Base-by-base conservation (phyloP, 768 basidiomycete species). In the Hortiboletus flavorubellus region DNA sequence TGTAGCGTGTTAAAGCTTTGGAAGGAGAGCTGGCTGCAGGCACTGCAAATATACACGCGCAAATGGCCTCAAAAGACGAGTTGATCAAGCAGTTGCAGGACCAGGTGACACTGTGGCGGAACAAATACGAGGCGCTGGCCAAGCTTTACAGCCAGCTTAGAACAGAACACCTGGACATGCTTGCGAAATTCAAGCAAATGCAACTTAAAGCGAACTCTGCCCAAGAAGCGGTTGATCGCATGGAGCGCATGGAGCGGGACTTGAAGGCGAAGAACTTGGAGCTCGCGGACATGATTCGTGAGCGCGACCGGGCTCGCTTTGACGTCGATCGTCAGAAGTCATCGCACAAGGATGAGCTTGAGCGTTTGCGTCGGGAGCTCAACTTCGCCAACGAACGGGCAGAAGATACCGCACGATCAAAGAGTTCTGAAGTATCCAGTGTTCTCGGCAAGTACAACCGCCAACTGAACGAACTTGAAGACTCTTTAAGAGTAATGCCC, bases 171-270 rank as follows among this genome's bases (percentile, higher is more conserved):
- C 79, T 99, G 42, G 97, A 99, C 58, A 91, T 98, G 85, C 83
- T 99, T 50, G 83, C 89, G 59, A 98, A 96, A 74, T 95, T 91
- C 80, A 99, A 98, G 77, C 88, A 91, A 61, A 83, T 98, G 82
- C 95, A 98, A 69, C 81, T 98, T 58, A 98, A 97, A 71, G 97
- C 97, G 16, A 97, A 95, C 68, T 97, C 95, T 35, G 95, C 97
- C 0, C 96, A 98, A 70, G 97, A 98, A 72, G 91, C 95, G 30
- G 89, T 98, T 43, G 96, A 99, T 71, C 87, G 87, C 61, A 98
- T 99, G 94, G 97, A 98, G 72, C 80, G 95, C 54, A 98, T 98
- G 94, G 97, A 99, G 69, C 80, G 94, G 34, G 97, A 99, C 68
- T 77, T 98, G 63, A 99, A 98, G 75, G 80, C 91, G n/a, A 99